Percentiles rank a stretch among this genome's conserved stretches.
Evolutionary conservation across 163 green algal species (phyloP).

Genomic region (Scenedesmus sp.): DNA sequence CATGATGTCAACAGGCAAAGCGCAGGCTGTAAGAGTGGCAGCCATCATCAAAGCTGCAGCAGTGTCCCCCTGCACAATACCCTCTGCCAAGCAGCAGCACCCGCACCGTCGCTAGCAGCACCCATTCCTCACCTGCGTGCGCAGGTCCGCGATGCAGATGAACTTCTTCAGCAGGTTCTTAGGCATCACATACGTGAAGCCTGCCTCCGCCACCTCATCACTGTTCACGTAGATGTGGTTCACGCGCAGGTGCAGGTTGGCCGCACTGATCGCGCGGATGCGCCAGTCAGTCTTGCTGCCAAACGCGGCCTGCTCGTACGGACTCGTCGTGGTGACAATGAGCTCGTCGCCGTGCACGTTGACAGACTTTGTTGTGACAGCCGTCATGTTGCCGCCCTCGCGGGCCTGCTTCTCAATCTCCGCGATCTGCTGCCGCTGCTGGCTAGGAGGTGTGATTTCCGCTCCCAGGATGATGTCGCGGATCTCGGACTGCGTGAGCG

Average conservation of each 20-base stretch:
- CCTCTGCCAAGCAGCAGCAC: no score
- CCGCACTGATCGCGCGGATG: constrained; percentile 95
- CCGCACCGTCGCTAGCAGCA: neutral
- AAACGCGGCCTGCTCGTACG: constrained; percentile 97
- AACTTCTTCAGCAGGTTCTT: constrained; percentile 99
- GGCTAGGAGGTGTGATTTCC: constrained; percentile 96
- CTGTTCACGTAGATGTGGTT: constrained; percentile 99
- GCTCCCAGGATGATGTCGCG: constrained; percentile 99
- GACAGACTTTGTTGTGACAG: constrained; percentile 95
- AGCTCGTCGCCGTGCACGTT: constrained; percentile 99
- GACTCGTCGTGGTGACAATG: constrained; percentile 98
- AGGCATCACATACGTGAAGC: constrained; percentile 99
- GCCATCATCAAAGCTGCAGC: no score
- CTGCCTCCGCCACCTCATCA: constrained; percentile 88
- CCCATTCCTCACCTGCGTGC: constrained; percentile 83
- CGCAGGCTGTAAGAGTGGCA: no score
- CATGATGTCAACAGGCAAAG: neutral
- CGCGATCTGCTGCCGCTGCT: constrained; percentile 99
- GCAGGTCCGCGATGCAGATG: constrained; percentile 98
- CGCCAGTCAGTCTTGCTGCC: constrained; percentile 99
- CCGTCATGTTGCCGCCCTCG: constrained; percentile 85
- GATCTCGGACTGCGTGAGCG: constrained; percentile 97
- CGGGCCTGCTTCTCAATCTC: constrained; percentile 98
- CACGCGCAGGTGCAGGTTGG: constrained; percentile 99
- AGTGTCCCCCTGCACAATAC: no score